A percentile compares a stretch with the other conserved stretches of the same genome.
phyloP scores from a whole-genome alignment of 306 rosid genomes.

The Vigna unguiculata region DNA sequence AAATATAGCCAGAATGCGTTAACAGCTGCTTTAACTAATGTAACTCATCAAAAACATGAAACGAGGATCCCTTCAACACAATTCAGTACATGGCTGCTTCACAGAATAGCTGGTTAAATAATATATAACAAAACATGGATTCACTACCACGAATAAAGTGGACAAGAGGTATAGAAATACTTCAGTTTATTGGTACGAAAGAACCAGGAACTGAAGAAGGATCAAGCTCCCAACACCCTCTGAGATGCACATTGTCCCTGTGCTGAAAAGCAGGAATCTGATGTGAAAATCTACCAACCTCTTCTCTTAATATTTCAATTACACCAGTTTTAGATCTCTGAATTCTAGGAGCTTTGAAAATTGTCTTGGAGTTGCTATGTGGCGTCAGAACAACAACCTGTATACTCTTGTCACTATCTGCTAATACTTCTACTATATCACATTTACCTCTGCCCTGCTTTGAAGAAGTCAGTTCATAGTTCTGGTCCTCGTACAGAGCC shows the following conservation, averaged over 20 bases:
- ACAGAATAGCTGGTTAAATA: constrained; percentile 37
- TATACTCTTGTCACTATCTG: constrained; percentile 44
- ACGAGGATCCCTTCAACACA: not conserved
- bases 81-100: constrained; percentile 28
- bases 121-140: constrained; percentile 17
- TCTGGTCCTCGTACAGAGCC: constrained; percentile 62
- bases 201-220: constrained; percentile 55
- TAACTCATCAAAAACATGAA: not conserved
- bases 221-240: constrained; percentile 80
- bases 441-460: constrained; percentile 47
- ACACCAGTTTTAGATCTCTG: constrained; percentile 61
- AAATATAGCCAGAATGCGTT: not conserved
- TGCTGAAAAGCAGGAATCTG: constrained; percentile 63
- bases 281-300: constrained; percentile 65
- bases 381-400: constrained; percentile 53
- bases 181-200: constrained; percentile 42
- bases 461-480: constrained; percentile 40
- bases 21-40: constrained; percentile 15
- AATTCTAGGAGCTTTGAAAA: constrained; percentile 62
- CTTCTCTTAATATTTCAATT: constrained; percentile 47
- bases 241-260: constrained; percentile 43
- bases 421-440: constrained; percentile 70
- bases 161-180: not conserved
- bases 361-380: constrained; percentile 37
- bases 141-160: not conserved